These are phyloP conservation scores for Solanum megistacrolobum DNA, from an alignment of 257 asterid species.

Conservation along the genomic window DNA sequence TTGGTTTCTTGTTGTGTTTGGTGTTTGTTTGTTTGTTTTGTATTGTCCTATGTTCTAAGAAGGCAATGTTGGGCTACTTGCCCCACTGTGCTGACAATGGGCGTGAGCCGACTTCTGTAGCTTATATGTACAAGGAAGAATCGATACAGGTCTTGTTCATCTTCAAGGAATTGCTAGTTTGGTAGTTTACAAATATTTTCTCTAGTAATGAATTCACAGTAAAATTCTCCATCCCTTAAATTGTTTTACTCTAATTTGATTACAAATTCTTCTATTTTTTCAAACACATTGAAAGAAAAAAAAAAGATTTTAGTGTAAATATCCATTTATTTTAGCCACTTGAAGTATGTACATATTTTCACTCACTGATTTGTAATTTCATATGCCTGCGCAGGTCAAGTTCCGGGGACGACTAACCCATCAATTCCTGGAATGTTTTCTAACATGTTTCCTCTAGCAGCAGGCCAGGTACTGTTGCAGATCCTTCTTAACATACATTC, in stretches of 20 bases:
- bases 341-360: not conserved
- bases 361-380: constrained; percentile 14
- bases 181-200: constrained; percentile 39
- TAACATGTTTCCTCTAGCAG: constrained; percentile 57
- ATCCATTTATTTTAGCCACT: not conserved
- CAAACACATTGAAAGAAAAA: not conserved
- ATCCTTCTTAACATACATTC: not conserved
- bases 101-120: constrained; percentile 99
- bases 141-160: constrained; percentile 92
- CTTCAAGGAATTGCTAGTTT: constrained; percentile 85
- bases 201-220: not conserved
- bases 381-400: constrained; percentile 57
- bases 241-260: not conserved
- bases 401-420: constrained; percentile 53
- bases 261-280: not conserved
- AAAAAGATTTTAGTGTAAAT: not conserved
- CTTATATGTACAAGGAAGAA: constrained; percentile 91
- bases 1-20: constrained; percentile 96
- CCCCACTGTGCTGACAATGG: constrained; percentile 99
- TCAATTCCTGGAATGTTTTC: constrained; percentile 76
- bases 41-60: constrained; percentile 79
- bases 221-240: not conserved
- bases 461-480: constrained; percentile 55
- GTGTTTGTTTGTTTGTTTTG: constrained; percentile 99
- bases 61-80: constrained; percentile 99